These are phyloP conservation scores for Saksenaea oblongispora DNA, from an alignment of 371 early-diverging fungal genomes.

Conservation along the genomic window DNA sequence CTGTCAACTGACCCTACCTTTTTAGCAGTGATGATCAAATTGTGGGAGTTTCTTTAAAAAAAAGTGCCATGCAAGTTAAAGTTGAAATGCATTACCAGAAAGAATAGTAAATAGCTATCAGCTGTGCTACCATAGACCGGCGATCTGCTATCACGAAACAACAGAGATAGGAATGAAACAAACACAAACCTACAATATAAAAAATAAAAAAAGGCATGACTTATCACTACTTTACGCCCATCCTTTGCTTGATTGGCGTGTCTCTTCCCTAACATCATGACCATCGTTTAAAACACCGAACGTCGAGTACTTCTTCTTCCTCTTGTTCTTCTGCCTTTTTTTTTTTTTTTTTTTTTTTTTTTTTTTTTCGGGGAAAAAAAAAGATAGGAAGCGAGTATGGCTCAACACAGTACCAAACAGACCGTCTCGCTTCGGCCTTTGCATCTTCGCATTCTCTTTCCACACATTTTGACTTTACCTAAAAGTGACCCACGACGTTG, in stretches of 20 bases:
- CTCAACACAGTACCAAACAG: not conserved
- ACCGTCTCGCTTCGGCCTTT: slow-evolving; percentile 25
- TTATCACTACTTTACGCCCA: too few relatives aligned
- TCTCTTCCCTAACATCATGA: too few relatives aligned
- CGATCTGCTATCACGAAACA: too few relatives aligned
- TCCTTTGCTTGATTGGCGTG: too few relatives aligned
- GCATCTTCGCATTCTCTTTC: slow-evolving; percentile 45
- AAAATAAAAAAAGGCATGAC: too few relatives aligned
- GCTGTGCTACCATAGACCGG: too few relatives aligned
- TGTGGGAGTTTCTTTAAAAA: not conserved
- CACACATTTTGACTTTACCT: slow-evolving; percentile 38
- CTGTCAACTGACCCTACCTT: not conserved
- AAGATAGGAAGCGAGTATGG: not conserved
- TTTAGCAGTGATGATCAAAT: not conserved
- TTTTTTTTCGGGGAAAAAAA: not conserved
- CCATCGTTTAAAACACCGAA: too few relatives aligned
- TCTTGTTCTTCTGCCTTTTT: not conserved
- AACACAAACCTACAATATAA: too few relatives aligned
- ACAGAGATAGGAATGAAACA: too few relatives aligned
- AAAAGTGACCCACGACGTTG: slow-evolving; percentile 41
- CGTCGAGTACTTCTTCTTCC: too few relatives aligned
- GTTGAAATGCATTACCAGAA: too few relatives aligned
- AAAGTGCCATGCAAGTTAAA: not conserved
- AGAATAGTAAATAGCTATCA: too few relatives aligned
- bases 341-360: not conserved